Evolutionary conservation across 352 stramenopile genomes (phyloP).

Genomic region (Pythium scleroteichum): DNA sequence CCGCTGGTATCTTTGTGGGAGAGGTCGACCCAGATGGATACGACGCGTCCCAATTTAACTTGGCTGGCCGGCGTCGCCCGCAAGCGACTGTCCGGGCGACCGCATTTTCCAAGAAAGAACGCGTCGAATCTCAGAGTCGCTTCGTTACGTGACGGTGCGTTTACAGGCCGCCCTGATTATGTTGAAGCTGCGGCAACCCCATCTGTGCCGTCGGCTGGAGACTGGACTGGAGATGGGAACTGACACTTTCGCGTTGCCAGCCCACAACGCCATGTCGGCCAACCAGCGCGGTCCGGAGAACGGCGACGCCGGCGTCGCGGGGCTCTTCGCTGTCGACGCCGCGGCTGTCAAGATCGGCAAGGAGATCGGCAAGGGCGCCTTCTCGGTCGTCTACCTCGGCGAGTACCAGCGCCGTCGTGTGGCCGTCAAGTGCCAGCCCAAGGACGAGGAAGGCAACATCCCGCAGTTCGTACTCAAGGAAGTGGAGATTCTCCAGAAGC

Average conservation of each 20-base stretch:
- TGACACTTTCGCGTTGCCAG: conserved; percentile 5
- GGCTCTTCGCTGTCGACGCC: conserved; percentile 61
- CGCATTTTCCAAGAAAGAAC: not conserved
- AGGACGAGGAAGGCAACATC: conserved; percentile 68
- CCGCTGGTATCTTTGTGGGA: conserved; percentile 13
- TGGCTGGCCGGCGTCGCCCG: not conserved
- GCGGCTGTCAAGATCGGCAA: conserved; percentile 68
- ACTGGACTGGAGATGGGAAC: conserved; percentile 19
- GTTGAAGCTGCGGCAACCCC: conserved; percentile 23
- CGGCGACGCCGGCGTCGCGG: conserved; percentile 21
- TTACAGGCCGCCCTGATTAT: conserved; percentile 20
- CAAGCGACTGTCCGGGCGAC: not conserved
- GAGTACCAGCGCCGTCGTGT: conserved; percentile 75
- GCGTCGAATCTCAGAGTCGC: conserved; percentile 17
- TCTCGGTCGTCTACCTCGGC: conserved; percentile 76
- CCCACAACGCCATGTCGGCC: conserved; percentile 27
- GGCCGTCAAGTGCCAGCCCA: conserved; percentile 86
- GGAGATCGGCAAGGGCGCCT: conserved; percentile 85
- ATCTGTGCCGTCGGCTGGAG: not conserved
- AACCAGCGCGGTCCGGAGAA: conserved; percentile 37
- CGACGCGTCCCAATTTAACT: not conserved
- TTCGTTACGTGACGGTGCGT: conserved; percentile 29
- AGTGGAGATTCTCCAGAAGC: conserved; percentile 65
- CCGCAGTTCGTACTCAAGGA: conserved; percentile 77
- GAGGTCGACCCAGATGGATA: conserved; percentile 13